Base-by-base conservation (phyloP, 257 asterid species). In the Knoxia roxburghii region DNA sequence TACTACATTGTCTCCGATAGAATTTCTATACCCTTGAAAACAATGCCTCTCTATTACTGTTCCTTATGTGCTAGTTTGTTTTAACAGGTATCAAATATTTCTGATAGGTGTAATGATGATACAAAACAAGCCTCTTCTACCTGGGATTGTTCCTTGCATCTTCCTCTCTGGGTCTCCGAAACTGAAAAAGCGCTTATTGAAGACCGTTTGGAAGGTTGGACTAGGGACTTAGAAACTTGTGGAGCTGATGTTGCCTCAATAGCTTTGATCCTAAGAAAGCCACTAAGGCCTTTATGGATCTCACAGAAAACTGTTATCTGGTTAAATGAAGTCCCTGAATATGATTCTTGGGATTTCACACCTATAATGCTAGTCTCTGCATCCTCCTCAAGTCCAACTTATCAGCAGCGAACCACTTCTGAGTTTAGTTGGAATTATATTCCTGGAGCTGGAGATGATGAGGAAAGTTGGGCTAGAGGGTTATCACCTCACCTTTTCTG, bases 361-460 rank as follows among this genome's bases (percentile, higher is more conserved):
- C 97, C 99, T 5, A 56, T 93, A 69, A 85, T 93, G 45, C 94
- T 93, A 60, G 81, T 93, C 61, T 80, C 95, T 14, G 80, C 95
- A 21, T 93, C 98, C 68, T 79, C 90, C 61, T 54, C 83, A 23
- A 77, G 73, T 73, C 78, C 81, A 65, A 53, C 24, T 70, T 81
- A 75, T 62, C 96, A 81, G 75, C 88, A 82, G 32, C 83, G 83
- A 55, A 86, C 87, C 39, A 85, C 90, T 39, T 93, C 99, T 0
- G 85, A 88, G 77, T 93, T 88, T 65, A 93, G 99, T 78, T 93
- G 99, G 99, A 93, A 83, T 58, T 93, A 93, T 74, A 93, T 93
- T 62, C 86, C 99, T 75, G 99, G 99, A 71, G 99, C 99, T 76
- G 99, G 97, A 69, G 99, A 93, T 75, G 99, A 93, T 73, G 99